phyloP scores from a whole-genome alignment of 495 filamentous ascomycete species.

The Trypethelium eluteriae region DNA sequence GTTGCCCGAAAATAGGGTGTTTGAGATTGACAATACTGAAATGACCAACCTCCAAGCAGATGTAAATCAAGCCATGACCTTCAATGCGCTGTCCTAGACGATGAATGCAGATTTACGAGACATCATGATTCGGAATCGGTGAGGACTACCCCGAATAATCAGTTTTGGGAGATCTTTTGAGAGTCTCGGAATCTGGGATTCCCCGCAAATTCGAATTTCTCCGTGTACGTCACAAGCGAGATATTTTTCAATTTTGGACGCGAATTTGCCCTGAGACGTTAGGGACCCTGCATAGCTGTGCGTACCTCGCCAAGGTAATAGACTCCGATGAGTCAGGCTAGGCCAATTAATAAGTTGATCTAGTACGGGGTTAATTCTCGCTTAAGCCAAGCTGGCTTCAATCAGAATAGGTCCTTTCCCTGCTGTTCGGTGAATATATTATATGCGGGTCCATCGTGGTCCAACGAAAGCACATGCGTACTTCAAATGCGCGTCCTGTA shows the following conservation, averaged over 20 bases:
- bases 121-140: conserved; percentile 3
- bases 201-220: conserved; percentile 9
- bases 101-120: neutral
- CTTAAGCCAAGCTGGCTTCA: no score
- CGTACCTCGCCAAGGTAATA: no score
- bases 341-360: neutral
- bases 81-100: no score
- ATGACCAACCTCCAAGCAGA: neutral
- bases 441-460: no score
- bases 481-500: no score
- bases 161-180: neutral
- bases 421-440: no score
- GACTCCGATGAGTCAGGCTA: no score
- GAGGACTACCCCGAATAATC: neutral
- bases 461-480: no score
- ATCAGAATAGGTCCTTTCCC: no score
- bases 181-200: neutral
- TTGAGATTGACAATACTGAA: neutral
- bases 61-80: neutral
- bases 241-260: no score
- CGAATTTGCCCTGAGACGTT: no score
- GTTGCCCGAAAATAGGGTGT: neutral
- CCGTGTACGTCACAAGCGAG: neutral
- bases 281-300: no score
- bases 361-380: neutral